Evolutionary conservation across 306 rosid species (phyloP), one percentile per base, ranked within the genome.

Genomic region (Vigna reflexopilosa): DNA sequence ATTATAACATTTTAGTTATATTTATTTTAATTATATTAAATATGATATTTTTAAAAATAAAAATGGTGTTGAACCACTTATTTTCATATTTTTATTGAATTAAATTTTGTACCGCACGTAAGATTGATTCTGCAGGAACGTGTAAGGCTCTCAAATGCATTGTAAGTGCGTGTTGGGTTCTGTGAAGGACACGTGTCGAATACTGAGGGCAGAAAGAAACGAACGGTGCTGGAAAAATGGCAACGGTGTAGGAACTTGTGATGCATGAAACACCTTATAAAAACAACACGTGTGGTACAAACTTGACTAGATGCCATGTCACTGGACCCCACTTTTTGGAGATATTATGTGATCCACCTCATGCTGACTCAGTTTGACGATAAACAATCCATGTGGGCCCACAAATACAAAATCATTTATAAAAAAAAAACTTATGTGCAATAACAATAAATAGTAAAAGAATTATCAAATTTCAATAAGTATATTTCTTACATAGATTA

Each of bases 291-390:
- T 54, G 28, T 8, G 7, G 73, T 36, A 44, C 78, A 55, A 58
- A 19, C 40, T 83, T 83, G 91, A 89, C 81, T 86, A 2, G 52
- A 44, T 48, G 82, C 86, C 89, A 83, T 90, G 87, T 83, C 88
- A 86, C 12, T 58, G 85, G 83, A 17, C 17, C 87, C 86, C 78
- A 62, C 80, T 11, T 0, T 3, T 7, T 0, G 0, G 2, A 48
- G 48, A 57, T 75, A 49, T 86, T 44, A 80, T 83, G 84, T 67
- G 6, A 72, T 84, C 90, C 93, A 77, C 50, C 88, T 64, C 88
- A 67, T 9, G 80, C 91, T 86, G 91, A 89, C 83, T 87, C 93
- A 82, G 24, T 26, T 0, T 66, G 83, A 78, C 57, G 49, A 65
- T 32, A 59, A 36, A 47, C 8, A 38, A 15, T 4, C 10, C 1